Percentiles rank a stretch among this genome's conserved stretches.
These are phyloP conservation scores for Fusarium coicis DNA, from an alignment of 2,329 filamentous ascomycete genomes.

Conservation along the genomic window DNA sequence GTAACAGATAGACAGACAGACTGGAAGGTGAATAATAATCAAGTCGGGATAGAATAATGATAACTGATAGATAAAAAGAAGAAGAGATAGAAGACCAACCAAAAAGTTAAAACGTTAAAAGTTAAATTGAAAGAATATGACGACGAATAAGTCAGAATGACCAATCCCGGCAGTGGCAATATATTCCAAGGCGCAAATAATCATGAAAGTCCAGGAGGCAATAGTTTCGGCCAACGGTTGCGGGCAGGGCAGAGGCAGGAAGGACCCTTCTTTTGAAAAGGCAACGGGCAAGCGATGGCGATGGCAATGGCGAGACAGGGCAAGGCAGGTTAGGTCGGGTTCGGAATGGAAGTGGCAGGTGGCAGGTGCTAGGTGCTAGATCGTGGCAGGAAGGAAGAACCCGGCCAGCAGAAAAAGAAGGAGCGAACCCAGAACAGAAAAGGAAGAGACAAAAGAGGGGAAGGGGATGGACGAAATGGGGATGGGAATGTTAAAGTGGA, in stretches of 20 bases:
- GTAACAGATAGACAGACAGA: not conserved
- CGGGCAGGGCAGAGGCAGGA: constrained; percentile 18
- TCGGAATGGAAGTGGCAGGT: constrained; percentile 23
- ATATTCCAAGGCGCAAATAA: constrained; percentile 35
- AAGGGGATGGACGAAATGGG: constrained; percentile 29
- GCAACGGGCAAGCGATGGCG: not conserved
- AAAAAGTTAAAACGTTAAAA: not conserved
- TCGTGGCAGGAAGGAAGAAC: constrained; percentile 31
- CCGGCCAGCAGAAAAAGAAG: constrained; percentile 26
- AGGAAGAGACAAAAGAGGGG: constrained; percentile 28
- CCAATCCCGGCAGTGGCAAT: constrained; percentile 34
- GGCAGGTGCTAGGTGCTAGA: not conserved
- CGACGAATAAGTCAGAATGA: constrained; percentile 28
- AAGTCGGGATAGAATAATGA: constrained; percentile 4
- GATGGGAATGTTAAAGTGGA: constrained; percentile 40
- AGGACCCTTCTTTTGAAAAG: constrained; percentile 26
- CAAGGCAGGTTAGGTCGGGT: constrained; percentile 16
- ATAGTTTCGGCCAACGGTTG: constrained; percentile 29
- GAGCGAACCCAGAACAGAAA: constrained; percentile 30
- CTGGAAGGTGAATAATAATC: not conserved
- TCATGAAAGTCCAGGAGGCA: constrained; percentile 29
- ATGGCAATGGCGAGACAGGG: constrained; percentile 1
- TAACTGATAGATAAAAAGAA: not conserved
- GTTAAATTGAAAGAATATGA: constrained; percentile 23
- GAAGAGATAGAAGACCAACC: constrained; percentile 9